A percentile compares a stretch with the other conserved stretches of the same genome.
These are phyloP conservation scores for Colletotrichum sp. DNA, from an alignment of 2,329 filamentous ascomycete species.

Conservation along the genomic window DNA sequence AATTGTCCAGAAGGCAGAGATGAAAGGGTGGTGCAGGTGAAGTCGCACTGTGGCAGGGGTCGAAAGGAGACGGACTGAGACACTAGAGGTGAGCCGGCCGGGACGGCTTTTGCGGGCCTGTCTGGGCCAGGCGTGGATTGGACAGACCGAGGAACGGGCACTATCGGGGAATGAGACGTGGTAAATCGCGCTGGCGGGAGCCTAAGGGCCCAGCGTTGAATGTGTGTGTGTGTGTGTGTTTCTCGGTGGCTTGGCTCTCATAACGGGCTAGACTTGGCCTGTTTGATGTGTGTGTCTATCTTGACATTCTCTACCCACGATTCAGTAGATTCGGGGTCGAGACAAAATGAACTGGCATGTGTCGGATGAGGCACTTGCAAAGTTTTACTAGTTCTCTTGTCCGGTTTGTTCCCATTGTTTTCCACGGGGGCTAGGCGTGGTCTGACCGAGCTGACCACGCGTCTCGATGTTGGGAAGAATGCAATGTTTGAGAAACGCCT, in stretches of 20 bases:
- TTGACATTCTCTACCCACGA: not conserved
- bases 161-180: not conserved
- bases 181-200: not conserved
- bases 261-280: not conserved
- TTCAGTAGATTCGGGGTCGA: not conserved
- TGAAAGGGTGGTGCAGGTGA: conserved; percentile 9
- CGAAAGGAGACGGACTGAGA: not conserved
- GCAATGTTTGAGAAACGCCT: not conserved
- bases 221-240: not conserved
- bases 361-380: conserved; percentile 13
- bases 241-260: not conserved
- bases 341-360: not conserved
- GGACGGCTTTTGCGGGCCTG: conserved; percentile 3
- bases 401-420: conserved; percentile 1
- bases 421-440: not conserved
- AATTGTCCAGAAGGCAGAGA: not conserved
- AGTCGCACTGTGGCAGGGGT: conserved; percentile 7
- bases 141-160: not conserved
- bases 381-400: not conserved
- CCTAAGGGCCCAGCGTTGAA: not conserved
- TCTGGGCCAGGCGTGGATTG: not conserved
- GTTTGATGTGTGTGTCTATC: not conserved
- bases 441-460: not conserved
- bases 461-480: not conserved
- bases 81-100: conserved; percentile 1